phyloP scores from a whole-genome alignment of 2,329 filamentous ascomycete species.

The Sporothrix mexicana region DNA sequence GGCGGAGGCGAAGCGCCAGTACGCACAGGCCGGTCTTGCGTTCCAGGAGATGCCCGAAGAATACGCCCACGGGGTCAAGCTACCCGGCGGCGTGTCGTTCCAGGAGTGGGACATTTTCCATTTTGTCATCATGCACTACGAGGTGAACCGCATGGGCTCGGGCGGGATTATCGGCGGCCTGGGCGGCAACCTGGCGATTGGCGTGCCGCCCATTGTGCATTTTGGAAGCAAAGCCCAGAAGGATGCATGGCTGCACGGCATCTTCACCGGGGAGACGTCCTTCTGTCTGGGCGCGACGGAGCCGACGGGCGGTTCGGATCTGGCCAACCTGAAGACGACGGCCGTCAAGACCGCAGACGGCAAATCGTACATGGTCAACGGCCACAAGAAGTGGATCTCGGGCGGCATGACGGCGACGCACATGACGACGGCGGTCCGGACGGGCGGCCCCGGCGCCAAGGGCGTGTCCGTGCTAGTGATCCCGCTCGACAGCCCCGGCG shows the following conservation, averaged over 20 bases:
- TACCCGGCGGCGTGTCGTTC: constrained; percentile 53
- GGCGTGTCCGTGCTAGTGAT: constrained; percentile 66
- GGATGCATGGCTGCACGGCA: constrained; percentile 61
- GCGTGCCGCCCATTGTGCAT: constrained; percentile 67
- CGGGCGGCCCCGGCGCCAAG: constrained; percentile 57
- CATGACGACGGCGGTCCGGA: constrained; percentile 67
- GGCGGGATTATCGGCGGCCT: constrained; percentile 62
- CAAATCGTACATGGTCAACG: constrained; percentile 65
- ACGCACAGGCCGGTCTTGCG: constrained; percentile 50
- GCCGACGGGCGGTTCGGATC: constrained; percentile 66
- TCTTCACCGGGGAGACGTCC: constrained; percentile 63
- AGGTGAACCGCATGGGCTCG: constrained; percentile 59
- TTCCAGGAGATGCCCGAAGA: constrained; percentile 46
- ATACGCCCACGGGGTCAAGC: constrained; percentile 48
- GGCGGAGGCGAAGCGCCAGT: constrained; percentile 46
- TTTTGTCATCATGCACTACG: constrained; percentile 60
- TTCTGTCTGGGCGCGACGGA: constrained; percentile 72
- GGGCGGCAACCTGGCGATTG: constrained; percentile 65
- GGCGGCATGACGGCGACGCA: constrained; percentile 65
- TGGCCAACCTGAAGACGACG: constrained; percentile 67
- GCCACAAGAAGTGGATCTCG: constrained; percentile 73
- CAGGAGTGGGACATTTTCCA: constrained; percentile 63
- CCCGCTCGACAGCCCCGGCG: constrained; percentile 55
- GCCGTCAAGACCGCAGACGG: constrained; percentile 54
- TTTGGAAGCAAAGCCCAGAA: constrained; percentile 67